A percentile compares a stretch with the other conserved stretches of the same genome.
phyloP scores from a whole-genome alignment of 2,329 filamentous ascomycete genomes.

The Fusarium sambucinum region DNA sequence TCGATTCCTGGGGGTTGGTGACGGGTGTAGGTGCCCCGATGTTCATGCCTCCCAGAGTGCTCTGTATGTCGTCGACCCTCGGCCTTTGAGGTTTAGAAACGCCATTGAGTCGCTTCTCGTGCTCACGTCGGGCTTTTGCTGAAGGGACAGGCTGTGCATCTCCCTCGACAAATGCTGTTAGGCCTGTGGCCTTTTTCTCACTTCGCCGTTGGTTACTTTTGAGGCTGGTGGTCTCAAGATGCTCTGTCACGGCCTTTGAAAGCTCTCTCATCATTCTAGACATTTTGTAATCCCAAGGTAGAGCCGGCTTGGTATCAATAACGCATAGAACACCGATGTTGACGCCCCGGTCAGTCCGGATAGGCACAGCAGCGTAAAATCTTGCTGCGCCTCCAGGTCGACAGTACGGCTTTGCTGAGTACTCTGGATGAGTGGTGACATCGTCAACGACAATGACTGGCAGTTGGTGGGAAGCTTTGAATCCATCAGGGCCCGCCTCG shows the following conservation, averaged over 20 bases:
- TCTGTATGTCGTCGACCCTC: slow-evolving; percentile 2
- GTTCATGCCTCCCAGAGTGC: not conserved
- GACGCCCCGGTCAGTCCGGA: slow-evolving; percentile 55
- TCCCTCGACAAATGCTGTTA: slow-evolving; percentile 54
- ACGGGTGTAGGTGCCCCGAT: not conserved
- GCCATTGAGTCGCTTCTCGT: not conserved
- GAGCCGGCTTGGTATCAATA: slow-evolving; percentile 19
- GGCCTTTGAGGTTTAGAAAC: slow-evolving; percentile 16
- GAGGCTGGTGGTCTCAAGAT: slow-evolving; percentile 52
- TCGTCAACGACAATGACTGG: slow-evolving; percentile 54
- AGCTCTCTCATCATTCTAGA: slow-evolving; percentile 46
- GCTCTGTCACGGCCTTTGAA: slow-evolving; percentile 52
- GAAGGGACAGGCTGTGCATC: slow-evolving; percentile 22
- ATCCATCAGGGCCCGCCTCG: not conserved
- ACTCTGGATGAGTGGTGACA: slow-evolving; percentile 50
- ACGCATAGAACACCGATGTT: slow-evolving; percentile 59
- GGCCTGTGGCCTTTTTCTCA: slow-evolving; percentile 54
- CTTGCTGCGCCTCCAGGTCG: slow-evolving; percentile 39
- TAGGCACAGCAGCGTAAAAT: slow-evolving; percentile 59
- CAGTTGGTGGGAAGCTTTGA: slow-evolving; percentile 24
- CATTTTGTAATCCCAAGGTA: slow-evolving; percentile 45
- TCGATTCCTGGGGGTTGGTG: not conserved
- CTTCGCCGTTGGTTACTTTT: slow-evolving; percentile 48
- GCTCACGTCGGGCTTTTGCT: not conserved
- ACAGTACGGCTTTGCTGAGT: slow-evolving; percentile 45